phyloP scores from a whole-genome alignment of 306 rosid species.

The Cicer pinnatifidum region DNA sequence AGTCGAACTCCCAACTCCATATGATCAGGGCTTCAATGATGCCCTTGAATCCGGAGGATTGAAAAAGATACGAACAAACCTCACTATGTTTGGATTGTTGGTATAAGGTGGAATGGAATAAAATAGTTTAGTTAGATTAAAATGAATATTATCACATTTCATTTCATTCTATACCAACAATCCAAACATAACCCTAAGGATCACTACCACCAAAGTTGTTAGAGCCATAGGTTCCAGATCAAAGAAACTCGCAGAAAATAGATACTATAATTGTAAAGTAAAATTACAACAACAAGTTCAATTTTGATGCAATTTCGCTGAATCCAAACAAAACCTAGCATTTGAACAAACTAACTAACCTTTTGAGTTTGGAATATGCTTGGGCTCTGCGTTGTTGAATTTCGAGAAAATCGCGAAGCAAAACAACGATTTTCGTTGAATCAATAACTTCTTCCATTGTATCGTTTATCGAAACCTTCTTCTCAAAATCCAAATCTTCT shows the following conservation, averaged over 20 bases:
- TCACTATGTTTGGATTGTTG: too few relatives aligned
- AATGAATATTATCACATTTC: too few relatives aligned
- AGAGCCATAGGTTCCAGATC: slow-evolving; percentile 3
- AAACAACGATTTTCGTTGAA: slow-evolving; percentile 44
- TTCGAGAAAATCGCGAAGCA: slow-evolving; percentile 67
- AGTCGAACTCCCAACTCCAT: too few relatives aligned
- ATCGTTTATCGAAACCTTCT: slow-evolving; percentile 63
- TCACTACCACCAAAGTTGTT: not conserved
- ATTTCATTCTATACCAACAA: too few relatives aligned
- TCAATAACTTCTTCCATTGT: slow-evolving; percentile 49
- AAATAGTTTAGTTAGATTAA: too few relatives aligned
- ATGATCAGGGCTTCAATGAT: too few relatives aligned
- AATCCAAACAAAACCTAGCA: slow-evolving; percentile 9
- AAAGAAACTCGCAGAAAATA: slow-evolving; percentile 1
- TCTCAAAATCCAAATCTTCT: slow-evolving; percentile 65
- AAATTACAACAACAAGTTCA: not conserved
- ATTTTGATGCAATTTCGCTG: not conserved
- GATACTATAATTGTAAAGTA: not conserved
- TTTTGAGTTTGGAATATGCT: slow-evolving; percentile 75
- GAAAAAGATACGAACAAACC: too few relatives aligned
- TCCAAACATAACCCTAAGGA: slow-evolving; percentile 10
- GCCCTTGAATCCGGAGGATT: too few relatives aligned
- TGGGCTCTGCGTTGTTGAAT: slow-evolving; percentile 82
- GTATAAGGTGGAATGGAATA: too few relatives aligned
- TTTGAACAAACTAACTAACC: slow-evolving; percentile 36